phyloP scores from a whole-genome alignment of 1,284 basidiomycete species.

The Fomitopsis betulina region DNA sequence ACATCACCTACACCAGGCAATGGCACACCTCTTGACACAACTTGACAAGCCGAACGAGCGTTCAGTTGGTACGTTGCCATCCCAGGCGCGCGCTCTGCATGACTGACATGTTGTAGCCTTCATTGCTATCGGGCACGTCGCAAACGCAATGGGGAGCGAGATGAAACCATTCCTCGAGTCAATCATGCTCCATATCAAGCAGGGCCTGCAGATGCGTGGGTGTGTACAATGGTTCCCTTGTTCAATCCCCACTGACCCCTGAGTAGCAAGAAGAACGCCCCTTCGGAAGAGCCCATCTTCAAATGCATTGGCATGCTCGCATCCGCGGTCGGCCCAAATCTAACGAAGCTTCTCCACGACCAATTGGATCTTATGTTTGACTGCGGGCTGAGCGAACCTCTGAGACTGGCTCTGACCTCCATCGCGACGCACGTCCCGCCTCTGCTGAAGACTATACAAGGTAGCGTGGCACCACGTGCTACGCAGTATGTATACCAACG shows the following conservation, averaged over 20 bases:
- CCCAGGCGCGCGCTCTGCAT: background rate
- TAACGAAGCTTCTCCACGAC: constrained; percentile 95
- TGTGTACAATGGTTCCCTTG: constrained; percentile 32
- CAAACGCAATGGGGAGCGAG: constrained; percentile 86
- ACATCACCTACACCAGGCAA: constrained; percentile 86
- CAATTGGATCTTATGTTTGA: constrained; percentile 97
- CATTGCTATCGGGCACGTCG: constrained; percentile 95
- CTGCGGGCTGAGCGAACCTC: constrained; percentile 88
- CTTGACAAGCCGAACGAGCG: constrained; percentile 89
- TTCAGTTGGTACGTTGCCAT: constrained; percentile 62
- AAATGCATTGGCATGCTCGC: constrained; percentile 98
- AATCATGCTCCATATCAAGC: constrained; percentile 89
- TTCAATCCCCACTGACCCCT: constrained; percentile 7
- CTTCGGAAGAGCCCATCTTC: constrained; percentile 94
- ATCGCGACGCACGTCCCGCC: constrained; percentile 91
- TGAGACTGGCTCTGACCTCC: constrained; percentile 82
- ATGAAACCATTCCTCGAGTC: constrained; percentile 96
- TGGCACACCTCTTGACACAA: constrained; percentile 86
- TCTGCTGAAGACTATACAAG: constrained; percentile 89
- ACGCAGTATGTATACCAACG: background rate
- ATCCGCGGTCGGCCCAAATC: constrained; percentile 90
- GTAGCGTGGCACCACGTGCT: constrained; percentile 31
- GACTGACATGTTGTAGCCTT: constrained; percentile 58
- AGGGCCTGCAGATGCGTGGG: constrained; percentile 83
- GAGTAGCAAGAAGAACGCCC: constrained; percentile 85